Base-by-base conservation (phyloP, 2,329 filamentous ascomycete species). In the Dothistroma septosporum region DNA sequence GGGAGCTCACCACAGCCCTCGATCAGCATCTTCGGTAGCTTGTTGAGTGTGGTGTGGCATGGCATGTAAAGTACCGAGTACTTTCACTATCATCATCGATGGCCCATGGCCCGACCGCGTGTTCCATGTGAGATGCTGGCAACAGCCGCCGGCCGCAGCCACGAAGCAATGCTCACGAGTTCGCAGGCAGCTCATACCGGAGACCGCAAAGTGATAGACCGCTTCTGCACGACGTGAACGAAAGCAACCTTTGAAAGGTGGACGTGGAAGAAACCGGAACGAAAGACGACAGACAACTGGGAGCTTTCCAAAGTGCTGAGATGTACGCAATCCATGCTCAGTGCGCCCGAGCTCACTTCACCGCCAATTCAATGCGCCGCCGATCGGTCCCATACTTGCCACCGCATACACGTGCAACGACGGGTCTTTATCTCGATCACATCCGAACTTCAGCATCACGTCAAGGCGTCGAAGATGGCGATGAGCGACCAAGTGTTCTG, bases 21-120 rank as follows among this genome's bases (percentile, higher is more conserved):
- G 53, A 55, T 47, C 53, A 47, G 53, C 53, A 55, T 41, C n/a
- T 24, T 55, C 53, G 53, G 21, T 19, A 47, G 22, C 21, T 19
- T 32, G 28, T 14, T 46, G 22, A 22, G 28, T n/a, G 21, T 47
- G 37, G 22, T 32, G n/a, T 47, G 11, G 28, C 10, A 11, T 47
- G 37, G 22, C 10, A 28, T 47, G 11, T 37, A 37, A 47, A 28
- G 53, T 55, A 55, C 53, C 35, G 24, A 46, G 32, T 32, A 46
- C 53, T 55, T 28, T 47, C 22, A 16, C 53, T 10, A 7, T 47
- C 22, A 24, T 28, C 12, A 12, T n/a, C n/a, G n/a, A n/a, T n/a
- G n/a, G n/a, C n/a, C n/a, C n/a, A 54, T 44, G 41, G 41, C 41
- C 33, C 16, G 31, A 32, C 6, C 32, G 37, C n/a, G 32, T 28